Percentiles rank a stretch among this genome's conserved stretches.
Conservation (phyloP, 148 eudicot genomes). For the Silene uniflora region DNA sequence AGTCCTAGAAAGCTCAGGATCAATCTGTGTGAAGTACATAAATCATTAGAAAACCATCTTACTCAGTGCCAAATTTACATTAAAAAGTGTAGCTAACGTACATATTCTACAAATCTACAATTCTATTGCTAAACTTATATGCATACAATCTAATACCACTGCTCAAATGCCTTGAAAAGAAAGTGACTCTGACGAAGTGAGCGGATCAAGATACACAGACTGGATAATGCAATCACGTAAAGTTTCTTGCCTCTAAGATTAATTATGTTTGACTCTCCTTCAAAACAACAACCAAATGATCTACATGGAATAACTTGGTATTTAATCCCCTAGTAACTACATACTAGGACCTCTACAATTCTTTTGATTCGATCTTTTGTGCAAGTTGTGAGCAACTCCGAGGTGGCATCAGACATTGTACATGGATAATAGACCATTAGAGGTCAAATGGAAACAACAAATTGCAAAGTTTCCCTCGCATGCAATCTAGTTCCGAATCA, state of each 20-base stretch:
- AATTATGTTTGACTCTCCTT: neutral
- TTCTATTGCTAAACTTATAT: neutral
- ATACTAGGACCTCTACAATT: neutral
- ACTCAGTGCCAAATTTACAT: neutral
- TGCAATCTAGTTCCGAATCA: neutral
- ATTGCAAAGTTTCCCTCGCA: neutral
- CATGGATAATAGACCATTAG: neutral
- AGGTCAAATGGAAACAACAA: too few species aligned
- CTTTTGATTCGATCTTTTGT: neutral
- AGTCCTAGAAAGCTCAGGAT: conserved; percentile 96
- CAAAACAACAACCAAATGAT: neutral
- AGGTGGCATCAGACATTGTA: neutral
- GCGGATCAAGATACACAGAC: neutral
- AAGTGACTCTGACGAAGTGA: neutral
- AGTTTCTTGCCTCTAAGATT: neutral
- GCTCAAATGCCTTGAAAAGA: neutral
- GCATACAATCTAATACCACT: neutral
- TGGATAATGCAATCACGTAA: neutral
- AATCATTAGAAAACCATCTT: neutral
- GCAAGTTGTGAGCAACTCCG: neutral
- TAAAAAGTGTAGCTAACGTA: neutral
- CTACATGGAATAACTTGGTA: neutral
- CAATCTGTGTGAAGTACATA: conserved; percentile 44
- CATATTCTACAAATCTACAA: neutral
- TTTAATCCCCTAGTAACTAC: neutral